Evolutionary conservation across 1,284 basidiomycete genomes (phyloP).

Genomic region (Cutaneotrichosporon spelunceum): DNA sequence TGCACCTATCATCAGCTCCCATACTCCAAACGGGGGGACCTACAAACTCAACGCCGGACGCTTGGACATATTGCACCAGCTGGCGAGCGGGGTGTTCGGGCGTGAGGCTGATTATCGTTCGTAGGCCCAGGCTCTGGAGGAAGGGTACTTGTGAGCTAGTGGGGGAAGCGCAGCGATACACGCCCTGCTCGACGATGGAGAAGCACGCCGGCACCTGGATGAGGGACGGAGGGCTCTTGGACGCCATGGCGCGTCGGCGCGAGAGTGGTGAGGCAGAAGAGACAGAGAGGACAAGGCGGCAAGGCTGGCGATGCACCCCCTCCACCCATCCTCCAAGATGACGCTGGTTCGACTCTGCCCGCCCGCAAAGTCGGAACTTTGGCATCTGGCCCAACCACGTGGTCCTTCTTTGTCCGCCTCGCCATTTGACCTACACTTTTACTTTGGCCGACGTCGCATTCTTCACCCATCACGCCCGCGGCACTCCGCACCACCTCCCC

Average conservation of each 20-base stretch:
- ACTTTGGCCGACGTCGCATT: neutral
- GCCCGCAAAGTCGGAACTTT: neutral
- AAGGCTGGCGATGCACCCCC: neutral
- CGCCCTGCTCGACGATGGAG: constrained; percentile 45
- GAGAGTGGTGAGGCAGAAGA: neutral
- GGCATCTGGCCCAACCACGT: neutral
- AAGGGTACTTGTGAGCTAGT: constrained; percentile 46
- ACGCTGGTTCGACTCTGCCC: constrained; percentile 4
- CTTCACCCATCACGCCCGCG: neutral
- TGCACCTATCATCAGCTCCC: constrained; percentile 33
- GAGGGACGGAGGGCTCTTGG: constrained; percentile 33
- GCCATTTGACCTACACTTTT: constrained; percentile 7
- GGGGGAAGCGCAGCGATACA: constrained; percentile 45
- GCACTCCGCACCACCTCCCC: neutral
- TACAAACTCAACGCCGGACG: constrained; percentile 39
- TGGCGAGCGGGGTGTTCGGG: constrained; percentile 46
- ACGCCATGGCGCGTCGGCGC: constrained; percentile 18
- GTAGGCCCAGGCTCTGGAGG: constrained; percentile 38
- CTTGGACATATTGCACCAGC: constrained; percentile 31
- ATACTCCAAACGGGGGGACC: constrained; percentile 9
- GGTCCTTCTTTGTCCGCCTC: neutral
- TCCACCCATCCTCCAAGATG: neutral
- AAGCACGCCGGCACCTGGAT: constrained; percentile 45
- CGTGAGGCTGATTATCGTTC: constrained; percentile 46
- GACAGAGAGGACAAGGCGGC: neutral